Evolutionary conservation across 352 stramenopile genomes (phyloP), one percentile per base, ranked within the genome.

Genomic region (Phytopythium mirpurense): DNA sequence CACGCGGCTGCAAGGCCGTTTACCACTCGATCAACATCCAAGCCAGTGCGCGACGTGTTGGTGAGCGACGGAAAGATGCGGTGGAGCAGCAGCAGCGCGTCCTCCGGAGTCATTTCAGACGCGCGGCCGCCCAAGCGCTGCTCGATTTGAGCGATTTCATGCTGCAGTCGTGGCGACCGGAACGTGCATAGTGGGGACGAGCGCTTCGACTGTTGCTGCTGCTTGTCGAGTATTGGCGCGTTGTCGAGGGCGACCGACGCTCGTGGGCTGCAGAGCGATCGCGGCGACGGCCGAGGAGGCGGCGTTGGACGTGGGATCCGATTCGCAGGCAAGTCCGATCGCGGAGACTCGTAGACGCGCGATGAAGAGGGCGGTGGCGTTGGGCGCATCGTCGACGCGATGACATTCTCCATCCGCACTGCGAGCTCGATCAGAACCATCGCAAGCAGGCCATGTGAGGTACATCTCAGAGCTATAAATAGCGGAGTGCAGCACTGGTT

Each of bases 61-160:
- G 29, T 18, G 31, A 41, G 46, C 5, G 42, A 46, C 7, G 35
- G n/a, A 4, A 59, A n/a, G 19, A 59, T 23, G 19, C 62, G 56
- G 43, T 26, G 61, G 40, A 83, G 54, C 11, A 70, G 51, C 11
- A 21, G 26, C 11, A 79, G 59, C 4, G 72, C 64, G 9, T 75
- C 55, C 4, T 71, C 69, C 1, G 61, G 67, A 36, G 57, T 60
- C 59, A 78, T 53, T 5, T 16, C 4, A 51, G 23, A 38, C 47
- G 56, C 31, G 36, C 0, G 21, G 10, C 55, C 38, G 21, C 58
- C 54, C 16, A 51, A 23, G 6, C 56, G 63, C 12, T 57, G 65
- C 43, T 78, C 68, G 27, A 77, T 29, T 10, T 68, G 54, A 11
- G 48, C 53, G 15, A 82, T 54, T 55, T 79, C 54, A 15, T 60